These are phyloP conservation scores for Claviceps maximensis DNA, from an alignment of 2,329 filamentous ascomycete species.

Conservation along the genomic window DNA sequence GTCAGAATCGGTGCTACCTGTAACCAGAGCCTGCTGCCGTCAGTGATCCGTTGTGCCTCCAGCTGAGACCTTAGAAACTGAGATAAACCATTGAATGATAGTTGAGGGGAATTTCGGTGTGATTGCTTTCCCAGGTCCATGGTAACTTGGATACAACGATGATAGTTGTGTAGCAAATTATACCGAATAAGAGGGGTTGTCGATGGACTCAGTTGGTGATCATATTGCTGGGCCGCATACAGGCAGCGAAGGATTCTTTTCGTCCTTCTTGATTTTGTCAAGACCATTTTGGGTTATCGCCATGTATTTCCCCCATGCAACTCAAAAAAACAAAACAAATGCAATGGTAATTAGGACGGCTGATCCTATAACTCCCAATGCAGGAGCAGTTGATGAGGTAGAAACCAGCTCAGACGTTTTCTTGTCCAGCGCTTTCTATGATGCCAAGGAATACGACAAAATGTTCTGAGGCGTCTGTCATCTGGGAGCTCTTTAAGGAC, in stretches of 20 bases:
- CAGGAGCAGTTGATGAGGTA: background rate
- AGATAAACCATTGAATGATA: slow-evolving; percentile 11
- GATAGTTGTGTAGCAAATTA: slow-evolving; percentile 18
- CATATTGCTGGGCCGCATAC: slow-evolving; percentile 22
- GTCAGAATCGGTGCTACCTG: slow-evolving; percentile 22
- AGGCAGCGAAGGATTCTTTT: slow-evolving; percentile 24
- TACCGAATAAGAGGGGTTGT: slow-evolving; percentile 17
- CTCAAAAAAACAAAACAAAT: background rate
- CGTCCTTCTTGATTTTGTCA: slow-evolving; percentile 16
- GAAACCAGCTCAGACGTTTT: background rate
- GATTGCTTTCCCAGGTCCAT: slow-evolving; percentile 17
- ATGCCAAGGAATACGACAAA: background rate
- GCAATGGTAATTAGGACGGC: background rate
- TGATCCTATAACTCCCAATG: background rate
- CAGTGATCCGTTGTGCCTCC: slow-evolving; percentile 18
- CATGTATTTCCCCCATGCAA: slow-evolving; percentile 2
- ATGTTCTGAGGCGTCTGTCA: background rate
- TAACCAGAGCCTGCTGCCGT: slow-evolving; percentile 15
- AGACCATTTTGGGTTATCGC: slow-evolving; percentile 12
- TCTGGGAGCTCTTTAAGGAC: background rate
- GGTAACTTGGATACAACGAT: slow-evolving; percentile 16
- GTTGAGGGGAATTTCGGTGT: slow-evolving; percentile 10
- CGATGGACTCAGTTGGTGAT: slow-evolving; percentile 22
- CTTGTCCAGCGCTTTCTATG: background rate
- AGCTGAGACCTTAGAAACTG: slow-evolving; percentile 14